Conservation (phyloP, 1,284 basidiomycete species). For the Ganoderma leucocontextum region DNA sequence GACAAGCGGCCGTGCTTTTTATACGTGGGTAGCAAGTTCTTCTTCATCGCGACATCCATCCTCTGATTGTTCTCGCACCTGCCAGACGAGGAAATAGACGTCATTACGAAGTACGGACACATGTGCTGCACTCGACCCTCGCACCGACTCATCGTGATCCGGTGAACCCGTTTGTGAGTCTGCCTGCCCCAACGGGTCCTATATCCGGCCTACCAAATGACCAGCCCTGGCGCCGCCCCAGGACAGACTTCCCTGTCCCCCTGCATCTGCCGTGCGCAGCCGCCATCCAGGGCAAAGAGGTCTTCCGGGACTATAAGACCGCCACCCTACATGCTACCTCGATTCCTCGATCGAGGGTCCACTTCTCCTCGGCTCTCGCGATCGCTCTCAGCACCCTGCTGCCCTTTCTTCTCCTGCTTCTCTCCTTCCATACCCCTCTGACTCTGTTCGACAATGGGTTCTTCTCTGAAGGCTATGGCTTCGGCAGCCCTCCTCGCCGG, state of each 20-base stretch:
- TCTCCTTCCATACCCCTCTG: neutral
- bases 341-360: neutral
- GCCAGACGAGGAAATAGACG: constrained; percentile 1
- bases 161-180: constrained; percentile 8
- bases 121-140: constrained; percentile 1
- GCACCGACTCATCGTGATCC: neutral
- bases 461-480: neutral
- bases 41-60: neutral
- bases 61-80: constrained; percentile 8
- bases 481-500: constrained; percentile 18
- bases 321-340: neutral
- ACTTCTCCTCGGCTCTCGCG: neutral
- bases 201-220: neutral
- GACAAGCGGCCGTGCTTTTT: neutral
- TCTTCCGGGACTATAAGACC: neutral
- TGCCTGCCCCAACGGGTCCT: neutral
- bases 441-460: neutral
- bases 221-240: neutral
- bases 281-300: neutral
- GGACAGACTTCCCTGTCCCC: neutral
- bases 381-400: neutral
- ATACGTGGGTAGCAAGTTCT: neutral
- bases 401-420: neutral
- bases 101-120: neutral
- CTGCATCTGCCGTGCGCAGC: neutral